Evolutionary conservation across 192 early-diverging fungal species (phyloP).

Genomic region (Geosiphon pyriformis): DNA sequence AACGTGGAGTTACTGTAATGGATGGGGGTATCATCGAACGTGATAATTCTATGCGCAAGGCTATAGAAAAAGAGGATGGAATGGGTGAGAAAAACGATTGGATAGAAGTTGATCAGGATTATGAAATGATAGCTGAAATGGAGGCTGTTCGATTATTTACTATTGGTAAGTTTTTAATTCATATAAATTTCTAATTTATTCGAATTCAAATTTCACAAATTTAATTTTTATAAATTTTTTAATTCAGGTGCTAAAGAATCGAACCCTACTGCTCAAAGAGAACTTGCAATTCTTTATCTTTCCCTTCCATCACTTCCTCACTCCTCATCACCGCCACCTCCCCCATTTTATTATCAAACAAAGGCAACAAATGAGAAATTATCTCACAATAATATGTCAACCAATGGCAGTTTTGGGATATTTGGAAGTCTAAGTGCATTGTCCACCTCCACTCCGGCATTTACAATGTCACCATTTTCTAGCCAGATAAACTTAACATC

Average conservation of each 20-base stretch:
- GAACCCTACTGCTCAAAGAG: conserved; percentile 33
- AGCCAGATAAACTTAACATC: conserved; percentile 1
- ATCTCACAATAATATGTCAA: conserved; percentile 12
- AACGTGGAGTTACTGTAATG: conserved; percentile 29
- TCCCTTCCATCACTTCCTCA: conserved; percentile 32
- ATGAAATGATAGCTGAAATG: conserved; percentile 26
- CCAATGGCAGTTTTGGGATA: conserved; percentile 9
- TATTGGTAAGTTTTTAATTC: conserved; percentile 27
- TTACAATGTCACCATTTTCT: conserved; percentile 21
- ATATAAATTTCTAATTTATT: background rate
- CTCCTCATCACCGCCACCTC: conserved; percentile 28
- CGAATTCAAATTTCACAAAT: background rate
- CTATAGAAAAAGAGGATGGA: conserved; percentile 2
- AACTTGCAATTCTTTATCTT: conserved; percentile 37
- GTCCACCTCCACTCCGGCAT: conserved; percentile 24
- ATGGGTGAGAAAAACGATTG: conserved; percentile 10
- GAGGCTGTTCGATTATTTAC: conserved; percentile 39
- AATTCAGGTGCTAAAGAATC: conserved; percentile 38
- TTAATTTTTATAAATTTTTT: too few relatives aligned
- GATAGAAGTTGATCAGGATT: conserved; percentile 27
- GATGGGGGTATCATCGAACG: conserved; percentile 16
- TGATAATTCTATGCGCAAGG: background rate
- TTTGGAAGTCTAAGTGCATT: background rate
- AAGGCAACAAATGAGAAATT: conserved; percentile 16
- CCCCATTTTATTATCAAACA: background rate